Evolutionary conservation across 1,284 basidiomycete genomes (phyloP), one percentile per base, ranked within the genome.

Genomic region (Papiliotrema nemorosa): DNA sequence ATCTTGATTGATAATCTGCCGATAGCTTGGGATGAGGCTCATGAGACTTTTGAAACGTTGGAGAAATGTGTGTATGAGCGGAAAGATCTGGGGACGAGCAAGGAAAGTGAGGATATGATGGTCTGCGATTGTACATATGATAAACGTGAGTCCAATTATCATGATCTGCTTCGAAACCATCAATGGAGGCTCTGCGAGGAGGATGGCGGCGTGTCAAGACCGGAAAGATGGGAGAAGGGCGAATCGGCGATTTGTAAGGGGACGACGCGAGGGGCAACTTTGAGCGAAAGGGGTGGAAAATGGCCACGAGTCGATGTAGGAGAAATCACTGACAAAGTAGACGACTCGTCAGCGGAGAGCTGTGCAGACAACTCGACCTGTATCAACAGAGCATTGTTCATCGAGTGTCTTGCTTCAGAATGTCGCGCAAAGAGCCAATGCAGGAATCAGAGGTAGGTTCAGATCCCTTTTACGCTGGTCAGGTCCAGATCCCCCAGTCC

Each of bases 321-420:
- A n/a, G n/a, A n/a, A n/a, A n/a, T n/a, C n/a, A n/a, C 54, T 64
- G 45, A 54, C 51, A 16, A 10, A 42, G n/a, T 35, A 76, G 76
- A 64, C 53, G 64, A 67, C 34, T 83, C 87, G 62, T 78, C 80
- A 55, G 78, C 80, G 50, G 77, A 76, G 50, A 90, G 91, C 5
- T 98, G 94, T 74, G 90, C 90, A n/a, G 82, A 84, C 45, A 79
- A 83, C 54, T 90, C 90, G 21, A 88, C 92, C 73, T 99, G 96
- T 74, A 97, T 99, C 78, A 99, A 98, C 73, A 82, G 92, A 52
- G 83, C 97, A 52, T 96, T 96, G 24, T 93, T 97, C 75, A 90
- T 98, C 24, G 94, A 98, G 74, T 99, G 94, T 77, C 73, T 93
- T 21, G 78, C 83, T 16, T 86, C 82, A 43, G 90, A 96, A 62